phyloP scores from a whole-genome alignment of 129 eudicot species.

The Sambucus nigra region DNA sequence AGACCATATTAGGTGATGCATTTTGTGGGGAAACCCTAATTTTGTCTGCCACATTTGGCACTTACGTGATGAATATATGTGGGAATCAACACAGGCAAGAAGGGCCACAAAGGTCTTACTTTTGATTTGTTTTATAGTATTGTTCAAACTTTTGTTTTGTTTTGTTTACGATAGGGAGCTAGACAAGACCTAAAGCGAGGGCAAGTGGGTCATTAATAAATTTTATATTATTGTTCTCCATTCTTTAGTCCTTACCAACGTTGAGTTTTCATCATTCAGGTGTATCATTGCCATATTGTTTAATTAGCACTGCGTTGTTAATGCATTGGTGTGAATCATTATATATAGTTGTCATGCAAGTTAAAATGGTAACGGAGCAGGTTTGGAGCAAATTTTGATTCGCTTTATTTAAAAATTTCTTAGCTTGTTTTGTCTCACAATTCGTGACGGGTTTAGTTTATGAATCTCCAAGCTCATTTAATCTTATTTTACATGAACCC shows the following conservation, averaged over 20 bases:
- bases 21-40: constrained; percentile 23
- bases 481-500: too few species aligned
- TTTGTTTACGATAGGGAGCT: background rate
- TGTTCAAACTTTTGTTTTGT: too few species aligned
- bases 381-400: too few species aligned
- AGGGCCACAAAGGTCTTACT: constrained; percentile 12
- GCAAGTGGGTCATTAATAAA: constrained; percentile 12
- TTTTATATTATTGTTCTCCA: background rate
- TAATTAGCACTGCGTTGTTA: too few species aligned
- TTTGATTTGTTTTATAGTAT: too few species aligned
- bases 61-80: constrained; percentile 22
- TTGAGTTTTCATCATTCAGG: background rate
- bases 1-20: background rate
- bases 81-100: constrained; percentile 38
- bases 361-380: too few species aligned
- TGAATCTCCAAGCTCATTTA: too few species aligned
- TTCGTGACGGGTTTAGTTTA: too few species aligned
- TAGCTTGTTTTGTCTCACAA: too few species aligned
- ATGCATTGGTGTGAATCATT: too few species aligned
- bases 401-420: too few species aligned
- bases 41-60: constrained; percentile 37
- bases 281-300: background rate
- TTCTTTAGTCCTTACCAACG: background rate
- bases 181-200: constrained; percentile 10
- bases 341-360: too few species aligned